Base-by-base conservation (phyloP, 495 filamentous ascomycete genomes). In the Talaromyces wortmannii region DNA sequence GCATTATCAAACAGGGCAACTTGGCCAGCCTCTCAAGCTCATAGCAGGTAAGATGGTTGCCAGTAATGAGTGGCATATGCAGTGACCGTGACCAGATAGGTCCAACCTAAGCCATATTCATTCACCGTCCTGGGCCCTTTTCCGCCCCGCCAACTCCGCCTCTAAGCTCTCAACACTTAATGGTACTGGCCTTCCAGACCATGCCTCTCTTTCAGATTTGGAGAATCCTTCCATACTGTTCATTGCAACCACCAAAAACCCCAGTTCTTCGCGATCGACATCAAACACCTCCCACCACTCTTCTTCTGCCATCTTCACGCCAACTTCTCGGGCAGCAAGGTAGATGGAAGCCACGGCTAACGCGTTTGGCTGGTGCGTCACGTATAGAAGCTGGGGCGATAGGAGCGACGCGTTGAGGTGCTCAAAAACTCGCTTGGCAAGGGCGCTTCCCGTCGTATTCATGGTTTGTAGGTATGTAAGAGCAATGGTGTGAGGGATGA, bases 261-360 rank as follows among this genome's bases (percentile, higher is more conserved):
- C 94, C 48, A 97, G 74, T 66, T 96, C 91, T 77, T 98, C 94
- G 17, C 95, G 78, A 49, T 97, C 92, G n/a, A 91, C 89, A 73
- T 98, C 94, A 68, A 98, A 97, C 0, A 97, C 88, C 70, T 95
- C 91, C 94, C 94, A 98, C 94, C 94, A 98, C 50, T 90, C 86
- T 23, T 73, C 77, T 49, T 85, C 85, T 3, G 92, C 88, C 68
- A 97, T 76, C 65, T 88, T 90, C 31, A 87, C 80, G 0, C 78
- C 84, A 3, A 83, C 66, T 54, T 97, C 91, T 23, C 88, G 80
- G n/a, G 90, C 85, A 7, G 91, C 89, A 15, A 91, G 80, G 66
- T 97, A 98, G 15, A 95, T 85, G 4, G 92, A 88, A 12, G 92
- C 90, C 5, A 91, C 88, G 4, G 95, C 95, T 11, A 98, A 73